These are phyloP conservation scores for Lachnellula cervina DNA, from an alignment of 2,329 filamentous ascomycete genomes.

Conservation along the genomic window DNA sequence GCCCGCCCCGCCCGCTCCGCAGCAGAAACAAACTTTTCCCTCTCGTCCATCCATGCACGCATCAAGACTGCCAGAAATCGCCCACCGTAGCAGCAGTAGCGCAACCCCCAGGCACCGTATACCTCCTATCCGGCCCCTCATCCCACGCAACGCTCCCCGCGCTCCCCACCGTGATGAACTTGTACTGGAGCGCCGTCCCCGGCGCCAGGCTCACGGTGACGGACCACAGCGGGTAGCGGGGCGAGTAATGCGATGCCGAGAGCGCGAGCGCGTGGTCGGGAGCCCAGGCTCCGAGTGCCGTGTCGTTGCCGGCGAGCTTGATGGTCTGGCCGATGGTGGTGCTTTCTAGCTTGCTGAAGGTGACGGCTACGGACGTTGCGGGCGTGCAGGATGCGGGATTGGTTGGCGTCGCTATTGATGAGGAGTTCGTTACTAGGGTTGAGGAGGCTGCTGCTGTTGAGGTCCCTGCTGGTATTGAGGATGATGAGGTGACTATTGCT, in stretches of 20 bases:
- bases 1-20: too few species aligned
- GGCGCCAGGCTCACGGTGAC: constrained; percentile 48
- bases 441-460: too few species aligned
- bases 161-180: constrained; percentile 56
- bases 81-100: constrained; percentile 12
- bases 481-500: too few species aligned
- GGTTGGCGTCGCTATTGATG: constrained; percentile 7
- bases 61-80: constrained; percentile 13
- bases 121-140: constrained; percentile 34
- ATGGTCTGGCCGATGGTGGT: constrained; percentile 59
- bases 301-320: constrained; percentile 56
- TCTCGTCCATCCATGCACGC: too few species aligned
- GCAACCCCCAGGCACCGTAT: constrained; percentile 16
- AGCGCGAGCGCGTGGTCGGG: constrained; percentile 48
- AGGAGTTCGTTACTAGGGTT: neutral
- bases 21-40: too few species aligned
- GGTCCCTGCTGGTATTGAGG: too few species aligned
- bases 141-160: constrained; percentile 59
- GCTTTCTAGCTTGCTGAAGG: constrained; percentile 53
- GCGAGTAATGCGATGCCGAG: constrained; percentile 54
- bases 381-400: constrained; percentile 32
- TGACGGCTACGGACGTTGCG: constrained; percentile 48
- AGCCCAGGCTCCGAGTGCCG: constrained; percentile 59
- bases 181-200: constrained; percentile 57
- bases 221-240: constrained; percentile 56